phyloP scores from a whole-genome alignment of 1,284 basidiomycete genomes.

The Boletus austroedulis region DNA sequence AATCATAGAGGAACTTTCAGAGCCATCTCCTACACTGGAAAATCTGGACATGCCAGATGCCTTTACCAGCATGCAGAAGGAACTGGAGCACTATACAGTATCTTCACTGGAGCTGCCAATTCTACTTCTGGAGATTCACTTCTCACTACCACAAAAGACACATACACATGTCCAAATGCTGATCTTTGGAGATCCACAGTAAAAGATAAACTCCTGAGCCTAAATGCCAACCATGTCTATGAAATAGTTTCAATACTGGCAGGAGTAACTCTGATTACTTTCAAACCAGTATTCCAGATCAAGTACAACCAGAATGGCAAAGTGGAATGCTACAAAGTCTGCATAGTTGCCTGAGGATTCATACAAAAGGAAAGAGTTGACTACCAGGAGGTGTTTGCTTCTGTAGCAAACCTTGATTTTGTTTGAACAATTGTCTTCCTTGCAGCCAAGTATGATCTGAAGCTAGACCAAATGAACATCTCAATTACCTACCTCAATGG shows the following conservation, averaged over 20 bases:
- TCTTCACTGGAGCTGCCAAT: neutral
- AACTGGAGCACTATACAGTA: neutral
- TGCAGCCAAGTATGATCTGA: neutral
- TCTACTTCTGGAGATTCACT: no score
- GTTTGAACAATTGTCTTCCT: neutral
- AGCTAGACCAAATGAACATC: neutral
- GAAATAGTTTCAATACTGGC: neutral
- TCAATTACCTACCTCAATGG: neutral
- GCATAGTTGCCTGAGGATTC: neutral
- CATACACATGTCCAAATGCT: neutral
- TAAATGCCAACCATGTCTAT: neutral
- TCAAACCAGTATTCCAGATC: neutral
- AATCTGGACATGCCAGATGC: neutral
- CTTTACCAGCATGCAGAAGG: neutral
- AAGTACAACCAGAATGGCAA: neutral
- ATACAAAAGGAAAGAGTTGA: neutral
- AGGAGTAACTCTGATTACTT: neutral
- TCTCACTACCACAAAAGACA: no score
- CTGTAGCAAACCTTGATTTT: neutral
- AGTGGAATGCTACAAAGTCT: neutral
- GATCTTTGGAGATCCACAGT: neutral
- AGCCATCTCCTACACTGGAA: neutral
- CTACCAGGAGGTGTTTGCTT: neutral
- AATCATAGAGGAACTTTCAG: neutral
- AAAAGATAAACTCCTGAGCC: neutral